Conservation (phyloP, 306 rosid genomes). For the Lathyrus aphaca region DNA sequence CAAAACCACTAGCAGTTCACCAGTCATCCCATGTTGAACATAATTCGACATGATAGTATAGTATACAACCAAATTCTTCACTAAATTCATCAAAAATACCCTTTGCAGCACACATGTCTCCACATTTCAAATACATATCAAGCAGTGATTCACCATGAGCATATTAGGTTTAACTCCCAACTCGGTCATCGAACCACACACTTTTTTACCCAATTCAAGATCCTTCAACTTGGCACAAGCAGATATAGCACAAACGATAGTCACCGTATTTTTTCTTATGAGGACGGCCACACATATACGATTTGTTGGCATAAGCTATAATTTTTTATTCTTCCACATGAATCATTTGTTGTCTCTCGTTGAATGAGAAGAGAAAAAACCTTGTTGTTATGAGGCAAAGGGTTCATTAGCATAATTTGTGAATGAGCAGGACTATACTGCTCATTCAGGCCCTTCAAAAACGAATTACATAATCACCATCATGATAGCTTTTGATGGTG, state of each 20-base stretch:
- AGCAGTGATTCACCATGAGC: constrained; percentile 65
- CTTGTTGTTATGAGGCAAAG: too few relatives aligned
- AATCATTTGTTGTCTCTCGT: too few relatives aligned
- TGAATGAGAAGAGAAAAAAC: too few relatives aligned
- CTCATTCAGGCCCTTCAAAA: too few relatives aligned
- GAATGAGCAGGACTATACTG: too few relatives aligned
- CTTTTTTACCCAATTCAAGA: constrained; percentile 57
- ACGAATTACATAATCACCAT: too few relatives aligned
- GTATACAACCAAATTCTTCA: constrained; percentile 70
- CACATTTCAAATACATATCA: constrained; percentile 83
- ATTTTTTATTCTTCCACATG: too few relatives aligned
- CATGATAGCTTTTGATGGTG: too few relatives aligned
- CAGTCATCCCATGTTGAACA: constrained; percentile 54
- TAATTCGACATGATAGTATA: constrained; percentile 79
- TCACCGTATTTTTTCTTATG: too few relatives aligned
- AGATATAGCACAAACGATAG: constrained; percentile 72
- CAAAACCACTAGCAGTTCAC: constrained; percentile 54
- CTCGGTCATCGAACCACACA: constrained; percentile 49
- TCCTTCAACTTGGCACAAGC: constrained; percentile 86
- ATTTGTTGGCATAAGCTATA: too few relatives aligned
- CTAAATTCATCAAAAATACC: constrained; percentile 50
- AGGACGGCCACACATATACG: too few relatives aligned
- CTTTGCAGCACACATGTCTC: constrained; percentile 56
- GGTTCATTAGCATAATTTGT: too few relatives aligned
- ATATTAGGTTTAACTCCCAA: constrained; percentile 56